Conservation (phyloP, 192 early-diverging fungal species). For the Umbelopsis vinacea region DNA sequence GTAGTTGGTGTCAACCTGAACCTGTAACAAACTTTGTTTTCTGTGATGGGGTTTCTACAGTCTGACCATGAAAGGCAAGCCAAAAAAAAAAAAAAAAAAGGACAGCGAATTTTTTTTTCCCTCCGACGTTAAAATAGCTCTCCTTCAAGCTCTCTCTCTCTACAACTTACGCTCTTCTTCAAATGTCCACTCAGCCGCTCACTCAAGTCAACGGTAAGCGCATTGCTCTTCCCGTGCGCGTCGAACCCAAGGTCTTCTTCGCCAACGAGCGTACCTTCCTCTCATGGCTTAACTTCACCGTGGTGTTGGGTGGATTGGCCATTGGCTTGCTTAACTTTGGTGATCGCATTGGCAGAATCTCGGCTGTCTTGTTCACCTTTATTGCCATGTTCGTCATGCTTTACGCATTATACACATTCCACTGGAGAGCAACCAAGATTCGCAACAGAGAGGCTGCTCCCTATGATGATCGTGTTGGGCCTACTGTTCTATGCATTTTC, state of each 20-base stretch:
- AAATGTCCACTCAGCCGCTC: constrained; percentile 15
- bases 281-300: constrained; percentile 87
- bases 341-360: constrained; percentile 61
- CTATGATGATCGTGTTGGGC: constrained; percentile 80
- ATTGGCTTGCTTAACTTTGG: constrained; percentile 85
- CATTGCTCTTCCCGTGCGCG: constrained; percentile 73
- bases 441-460: constrained; percentile 74
- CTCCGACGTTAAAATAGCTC: not conserved
- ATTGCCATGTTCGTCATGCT: constrained; percentile 77
- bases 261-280: constrained; percentile 94
- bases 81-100: too few species aligned
- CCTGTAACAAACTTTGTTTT: too few species aligned
- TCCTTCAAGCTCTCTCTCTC: not conserved
- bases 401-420: constrained; percentile 77
- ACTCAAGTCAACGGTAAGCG: constrained; percentile 54
- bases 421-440: constrained; percentile 81
- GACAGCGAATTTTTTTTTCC: too few species aligned
- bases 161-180: not conserved
- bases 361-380: constrained; percentile 57
- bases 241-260: constrained; percentile 95
- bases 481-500: constrained; percentile 71
- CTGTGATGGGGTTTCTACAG: too few species aligned
- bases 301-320: constrained; percentile 76
- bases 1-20: too few species aligned
- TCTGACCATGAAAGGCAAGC: too few species aligned